These are phyloP conservation scores for Xylariaceae sp. DNA, from an alignment of 2,329 filamentous ascomycete species.

Conservation along the genomic window DNA sequence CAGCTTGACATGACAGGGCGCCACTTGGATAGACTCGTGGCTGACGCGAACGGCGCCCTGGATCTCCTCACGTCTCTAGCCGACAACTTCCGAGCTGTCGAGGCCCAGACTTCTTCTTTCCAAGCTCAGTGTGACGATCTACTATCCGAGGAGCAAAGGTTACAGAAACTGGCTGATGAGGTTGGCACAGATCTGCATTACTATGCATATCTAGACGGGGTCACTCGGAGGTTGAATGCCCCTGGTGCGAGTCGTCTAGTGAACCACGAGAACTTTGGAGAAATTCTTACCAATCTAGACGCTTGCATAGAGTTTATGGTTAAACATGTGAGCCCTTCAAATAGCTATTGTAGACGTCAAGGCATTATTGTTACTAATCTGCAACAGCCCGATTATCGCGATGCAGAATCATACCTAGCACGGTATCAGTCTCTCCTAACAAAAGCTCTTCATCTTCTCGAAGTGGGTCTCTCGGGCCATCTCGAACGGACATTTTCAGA, in stretches of 20 bases:
- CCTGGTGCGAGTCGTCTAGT: constrained; percentile 88
- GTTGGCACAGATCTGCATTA: constrained; percentile 92
- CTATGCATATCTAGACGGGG: constrained; percentile 91
- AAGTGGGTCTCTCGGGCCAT: constrained; percentile 61
- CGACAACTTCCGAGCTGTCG: constrained; percentile 85
- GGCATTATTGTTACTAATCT: constrained; percentile 24
- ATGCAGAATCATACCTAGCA: constrained; percentile 85
- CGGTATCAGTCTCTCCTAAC: constrained; percentile 83
- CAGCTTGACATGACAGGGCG: constrained; percentile 81
- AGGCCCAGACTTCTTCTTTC: constrained; percentile 91
- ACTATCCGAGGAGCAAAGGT: constrained; percentile 78
- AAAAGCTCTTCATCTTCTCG: constrained; percentile 67
- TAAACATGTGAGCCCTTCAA: constrained; percentile 68
- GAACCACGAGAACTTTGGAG: constrained; percentile 81
- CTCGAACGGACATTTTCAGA: constrained; percentile 61
- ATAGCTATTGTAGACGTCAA: neutral
- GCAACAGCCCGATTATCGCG: constrained; percentile 76
- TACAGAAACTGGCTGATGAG: constrained; percentile 80
- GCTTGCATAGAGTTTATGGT: constrained; percentile 94
- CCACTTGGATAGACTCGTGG: constrained; percentile 80
- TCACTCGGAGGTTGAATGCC: constrained; percentile 88
- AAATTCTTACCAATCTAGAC: constrained; percentile 87
- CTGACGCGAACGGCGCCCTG: constrained; percentile 78
- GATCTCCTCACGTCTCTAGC: constrained; percentile 79
- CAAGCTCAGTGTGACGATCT: constrained; percentile 90